Conservation (phyloP, 768 basidiomycete genomes). For the Boletales sp. region DNA sequence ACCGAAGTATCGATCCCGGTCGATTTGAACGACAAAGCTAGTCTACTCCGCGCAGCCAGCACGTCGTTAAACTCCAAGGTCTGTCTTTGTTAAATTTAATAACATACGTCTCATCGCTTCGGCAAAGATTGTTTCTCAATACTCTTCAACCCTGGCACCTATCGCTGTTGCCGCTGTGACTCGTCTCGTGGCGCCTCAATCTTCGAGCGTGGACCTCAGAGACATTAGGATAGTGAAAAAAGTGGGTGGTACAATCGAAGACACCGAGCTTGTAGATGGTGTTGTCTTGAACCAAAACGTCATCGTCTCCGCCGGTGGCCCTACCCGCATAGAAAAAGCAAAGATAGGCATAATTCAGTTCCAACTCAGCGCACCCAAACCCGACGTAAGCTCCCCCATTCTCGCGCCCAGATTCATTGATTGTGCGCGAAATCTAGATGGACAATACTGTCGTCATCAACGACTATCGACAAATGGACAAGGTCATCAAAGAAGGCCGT, state of each 20-base stretch:
- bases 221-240: slow-evolving; percentile 98
- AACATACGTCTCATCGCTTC: slow-evolving; percentile 5
- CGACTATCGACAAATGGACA: slow-evolving; percentile 99
- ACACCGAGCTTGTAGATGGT: slow-evolving; percentile 94
- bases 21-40: slow-evolving; percentile 82
- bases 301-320: slow-evolving; percentile 85
- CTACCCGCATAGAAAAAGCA: slow-evolving; percentile 94
- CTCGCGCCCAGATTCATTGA: background rate
- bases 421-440: slow-evolving; percentile 58
- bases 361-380: slow-evolving; percentile 96
- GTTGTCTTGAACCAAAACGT: slow-evolving; percentile 98
- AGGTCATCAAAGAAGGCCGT: slow-evolving; percentile 98
- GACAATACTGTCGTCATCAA: slow-evolving; percentile 99
- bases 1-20: slow-evolving; percentile 91
- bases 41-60: slow-evolving; percentile 86
- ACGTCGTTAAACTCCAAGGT: slow-evolving; percentile 97
- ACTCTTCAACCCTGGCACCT: slow-evolving; percentile 96
- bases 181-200: slow-evolving; percentile 81
- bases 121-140: slow-evolving; percentile 93
- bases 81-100: slow-evolving; percentile 4
- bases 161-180: slow-evolving; percentile 97
- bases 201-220: slow-evolving; percentile 93
- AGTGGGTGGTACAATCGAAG: slow-evolving; percentile 98
- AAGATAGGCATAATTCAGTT: slow-evolving; percentile 99
- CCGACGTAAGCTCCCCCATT: slow-evolving; percentile 63